Percentiles rank a stretch among this genome's conserved stretches.
phyloP scores from a whole-genome alignment of 768 basidiomycete species.

The Leucosporidium creatinivorum region DNA sequence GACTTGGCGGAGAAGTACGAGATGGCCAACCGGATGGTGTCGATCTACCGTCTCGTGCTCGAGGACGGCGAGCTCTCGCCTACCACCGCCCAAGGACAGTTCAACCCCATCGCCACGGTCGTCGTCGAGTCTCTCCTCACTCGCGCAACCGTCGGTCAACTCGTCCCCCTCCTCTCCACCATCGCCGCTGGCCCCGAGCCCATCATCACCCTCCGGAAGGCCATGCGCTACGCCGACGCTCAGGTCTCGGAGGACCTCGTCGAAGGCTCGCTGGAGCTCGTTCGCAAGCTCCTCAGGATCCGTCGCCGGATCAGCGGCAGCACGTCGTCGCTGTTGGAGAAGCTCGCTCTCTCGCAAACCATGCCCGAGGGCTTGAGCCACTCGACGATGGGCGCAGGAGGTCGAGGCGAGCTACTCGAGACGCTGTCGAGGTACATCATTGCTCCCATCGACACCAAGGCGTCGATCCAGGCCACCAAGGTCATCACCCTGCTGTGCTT shows the following conservation, averaged over 20 bases:
- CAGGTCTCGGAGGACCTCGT: conserved; percentile 61
- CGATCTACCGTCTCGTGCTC: conserved; percentile 62
- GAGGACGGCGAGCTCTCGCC: conserved; percentile 20
- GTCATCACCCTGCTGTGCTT: conserved; percentile 15
- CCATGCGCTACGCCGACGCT: conserved; percentile 64
- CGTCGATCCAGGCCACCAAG: conserved; percentile 15
- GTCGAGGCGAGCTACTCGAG: conserved; percentile 22
- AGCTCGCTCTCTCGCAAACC: conserved; percentile 38
- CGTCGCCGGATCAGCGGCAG: conserved; percentile 50
- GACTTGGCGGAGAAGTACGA: conserved; percentile 76
- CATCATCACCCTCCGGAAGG: conserved; percentile 54
- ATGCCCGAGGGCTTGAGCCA: background rate
- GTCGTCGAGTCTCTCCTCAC: conserved; percentile 65
- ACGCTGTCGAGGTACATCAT: conserved; percentile 6
- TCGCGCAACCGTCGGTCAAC: conserved; percentile 57
- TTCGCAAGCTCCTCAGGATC: conserved; percentile 56
- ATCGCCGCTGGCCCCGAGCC: conserved; percentile 59
- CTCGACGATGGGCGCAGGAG: background rate
- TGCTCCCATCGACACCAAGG: background rate
- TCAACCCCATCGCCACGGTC: conserved; percentile 16
- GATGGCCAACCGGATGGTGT: conserved; percentile 61
- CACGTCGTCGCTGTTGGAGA: conserved; percentile 59
- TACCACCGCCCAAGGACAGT: background rate
- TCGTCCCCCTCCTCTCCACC: conserved; percentile 68
- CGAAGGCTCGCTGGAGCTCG: conserved; percentile 58